phyloP scores from a whole-genome alignment of 768 basidiomycete species.

The Termitomyces sp. region DNA sequence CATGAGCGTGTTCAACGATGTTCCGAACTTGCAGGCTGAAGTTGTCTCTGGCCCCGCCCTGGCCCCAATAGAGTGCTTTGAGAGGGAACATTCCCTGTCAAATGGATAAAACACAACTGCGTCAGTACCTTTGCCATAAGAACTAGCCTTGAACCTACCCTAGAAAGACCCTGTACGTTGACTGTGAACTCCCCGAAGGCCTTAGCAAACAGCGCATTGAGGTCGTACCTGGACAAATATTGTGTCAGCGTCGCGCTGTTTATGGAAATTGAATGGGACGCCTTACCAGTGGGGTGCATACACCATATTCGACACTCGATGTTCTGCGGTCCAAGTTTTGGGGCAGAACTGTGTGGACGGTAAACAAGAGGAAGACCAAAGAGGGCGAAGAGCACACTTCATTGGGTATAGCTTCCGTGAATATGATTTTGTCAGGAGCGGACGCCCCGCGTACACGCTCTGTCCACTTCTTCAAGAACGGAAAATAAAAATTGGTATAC shows the following conservation, averaged over 20 bases:
- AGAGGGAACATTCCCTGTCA: conserved; percentile 79
- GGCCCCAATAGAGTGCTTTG: conserved; percentile 85
- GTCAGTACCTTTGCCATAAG: neutral
- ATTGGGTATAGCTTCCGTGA: conserved; percentile 89
- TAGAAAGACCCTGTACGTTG: conserved; percentile 89
- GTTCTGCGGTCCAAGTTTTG: conserved; percentile 63
- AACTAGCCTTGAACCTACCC: conserved; percentile 40
- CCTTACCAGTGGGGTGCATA: conserved; percentile 35
- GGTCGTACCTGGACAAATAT: conserved; percentile 70
- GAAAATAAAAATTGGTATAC: conserved; percentile 83
- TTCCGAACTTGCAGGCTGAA: conserved; percentile 78
- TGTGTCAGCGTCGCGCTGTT: neutral
- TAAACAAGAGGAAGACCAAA: neutral
- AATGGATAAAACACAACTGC: too few species aligned
- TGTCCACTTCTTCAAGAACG: conserved; percentile 68
- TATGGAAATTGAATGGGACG: too few species aligned
- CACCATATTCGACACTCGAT: conserved; percentile 38
- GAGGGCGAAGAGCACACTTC: conserved; percentile 46
- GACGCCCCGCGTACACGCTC: conserved; percentile 46
- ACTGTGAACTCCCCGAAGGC: conserved; percentile 80
- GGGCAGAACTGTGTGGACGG: conserved; percentile 65
- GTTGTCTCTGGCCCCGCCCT: conserved; percentile 74
- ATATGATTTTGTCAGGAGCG: conserved; percentile 53
- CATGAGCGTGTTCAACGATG: conserved; percentile 64
- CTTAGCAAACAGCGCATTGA: conserved; percentile 83